Evolutionary conservation across 2,329 filamentous ascomycete species (phyloP), one percentile per base, ranked within the genome.

Genomic region (Hypoxylon sp.): DNA sequence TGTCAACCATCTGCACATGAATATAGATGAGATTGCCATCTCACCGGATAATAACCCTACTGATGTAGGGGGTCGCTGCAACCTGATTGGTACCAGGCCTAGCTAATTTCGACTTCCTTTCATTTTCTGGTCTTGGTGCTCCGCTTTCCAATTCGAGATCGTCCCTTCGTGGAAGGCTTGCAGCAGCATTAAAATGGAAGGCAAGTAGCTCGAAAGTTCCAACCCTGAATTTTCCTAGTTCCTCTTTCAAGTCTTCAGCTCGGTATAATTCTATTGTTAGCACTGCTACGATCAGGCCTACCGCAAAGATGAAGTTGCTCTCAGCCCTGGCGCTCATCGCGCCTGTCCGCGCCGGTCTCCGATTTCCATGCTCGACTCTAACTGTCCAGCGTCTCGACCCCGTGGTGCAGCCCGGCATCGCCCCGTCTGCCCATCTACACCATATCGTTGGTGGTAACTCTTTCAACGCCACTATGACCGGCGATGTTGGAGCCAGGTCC

Each of bases 371-470:
- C 57, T 66, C 64, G 9, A 59, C 63, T 3, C 37, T 68, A 52
- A 64, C 61, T n/a, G 66, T 62, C 35, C 65, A 68, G 20, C 65
- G 66, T 15, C 42, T 68, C 4, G 66, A 68, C 44, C 66, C 66
- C 2, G 61, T 68, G 2, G 66, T 67, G 5, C 58, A 68, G 41
- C 66, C 66, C 3, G 66, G 65, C 8, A 56, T 55, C 7, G 51
- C 20, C 16, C 66, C 66, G 3, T 67, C 65, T 4, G 46, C 65
- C 11, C 66, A 68, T 23, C 52, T 68, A 7, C 66, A 68, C 50
- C 66, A 68, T 30, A 68, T 68, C 34, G 61, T 68, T 15, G 66
- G 66, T 27, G 66, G 66, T 29, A 67, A 68, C 50, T 65, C 63
- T 11, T 68, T 68, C 60, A 67, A 67, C 38, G 64, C 65, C 7